Evolutionary conservation across 352 stramenopile species (phyloP), one percentile per base, ranked within the genome.

Genomic region (Pythium folliculosum): DNA sequence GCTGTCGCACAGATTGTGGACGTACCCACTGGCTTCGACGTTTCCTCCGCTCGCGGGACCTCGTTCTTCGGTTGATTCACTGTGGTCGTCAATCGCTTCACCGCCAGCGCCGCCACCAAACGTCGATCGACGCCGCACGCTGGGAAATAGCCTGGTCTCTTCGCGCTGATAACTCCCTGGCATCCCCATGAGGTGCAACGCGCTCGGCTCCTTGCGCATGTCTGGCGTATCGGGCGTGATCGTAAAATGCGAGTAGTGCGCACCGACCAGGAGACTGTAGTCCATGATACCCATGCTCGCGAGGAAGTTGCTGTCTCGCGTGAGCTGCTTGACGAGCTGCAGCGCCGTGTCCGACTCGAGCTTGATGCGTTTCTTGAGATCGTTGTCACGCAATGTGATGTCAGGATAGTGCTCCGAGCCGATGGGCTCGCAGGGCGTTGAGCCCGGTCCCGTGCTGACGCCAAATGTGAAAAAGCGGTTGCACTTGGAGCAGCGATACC

Each of bases 251-350:
- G 77, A 89, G 67, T 95, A 91, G 66, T 97, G 91, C 9, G 91
- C 83, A 5, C 90, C 90, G 21, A 97, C 84, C 0, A 97, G 72
- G 30, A 97, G 77, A 63, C 81, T 94, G 65, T 97, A 97, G 74
- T 97, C 91, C 90, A 97, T 97, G 73, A 97, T 96, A 12, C 89
- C 89, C 27, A 86, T 73, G 35, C 83, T 90, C 17, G 81, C 83
- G 27, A 96, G 77, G 52, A 92, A 96, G 61, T 96, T 84, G 67
- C 81, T 94, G 58, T 96, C 88, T 6, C 88, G 76, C 9, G 80
- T 89, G 27, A 96, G 81, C 58, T 94, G 86, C 75, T 92, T 92
- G 6, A 94, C 75, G 23, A 96, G 71, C 43, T 81, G 77, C 47
- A 70, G 30, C 5, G 86, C 84, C 0, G 73, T 80, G 1, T 80